Conservation (phyloP, 2,329 filamentous ascomycete species). For the Myriosclerotinia curreyana region DNA sequence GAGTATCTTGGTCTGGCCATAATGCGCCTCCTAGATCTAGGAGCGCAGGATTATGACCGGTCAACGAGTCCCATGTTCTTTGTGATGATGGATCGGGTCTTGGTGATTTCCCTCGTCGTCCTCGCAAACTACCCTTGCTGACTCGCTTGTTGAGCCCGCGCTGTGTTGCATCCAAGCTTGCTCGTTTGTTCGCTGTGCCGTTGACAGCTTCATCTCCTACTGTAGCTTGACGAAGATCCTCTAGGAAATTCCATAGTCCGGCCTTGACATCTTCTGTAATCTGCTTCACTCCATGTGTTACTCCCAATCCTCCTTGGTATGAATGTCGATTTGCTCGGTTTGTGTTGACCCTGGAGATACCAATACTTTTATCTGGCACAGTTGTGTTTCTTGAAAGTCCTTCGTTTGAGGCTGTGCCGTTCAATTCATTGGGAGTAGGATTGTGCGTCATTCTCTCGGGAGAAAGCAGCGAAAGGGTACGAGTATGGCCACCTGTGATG, state of each 20-base stretch:
- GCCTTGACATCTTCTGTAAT: conserved; percentile 73
- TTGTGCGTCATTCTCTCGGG: conserved; percentile 42
- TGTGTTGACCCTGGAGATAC: conserved; percentile 32
- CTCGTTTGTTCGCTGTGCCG: conserved; percentile 41
- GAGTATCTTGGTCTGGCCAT: conserved; percentile 23
- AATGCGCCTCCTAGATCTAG: conserved; percentile 30
- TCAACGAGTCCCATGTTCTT: conserved; percentile 38
- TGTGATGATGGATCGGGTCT: conserved; percentile 21
- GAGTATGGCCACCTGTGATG: conserved; percentile 63
- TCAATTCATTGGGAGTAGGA: conserved; percentile 38
- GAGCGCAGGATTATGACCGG: conserved; percentile 29
- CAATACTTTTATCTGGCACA: conserved; percentile 38
- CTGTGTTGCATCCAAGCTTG: conserved; percentile 40
- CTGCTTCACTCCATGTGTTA: conserved; percentile 38
- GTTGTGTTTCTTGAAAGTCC: conserved; percentile 31
- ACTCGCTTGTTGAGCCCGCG: conserved; percentile 38
- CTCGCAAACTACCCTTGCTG: conserved; percentile 39
- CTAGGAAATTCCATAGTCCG: conserved; percentile 89
- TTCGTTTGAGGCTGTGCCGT: conserved; percentile 37
- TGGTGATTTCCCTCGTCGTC: conserved; percentile 29
- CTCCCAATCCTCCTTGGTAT: conserved; percentile 34
- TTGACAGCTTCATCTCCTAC: conserved; percentile 87
- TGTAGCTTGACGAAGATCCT: conserved; percentile 91
- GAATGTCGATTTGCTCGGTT: conserved; percentile 36
- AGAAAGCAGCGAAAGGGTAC: conserved; percentile 78